Conservation (phyloP, 2,329 filamentous ascomycete species). For the Fusarium sulawesiense region DNA sequence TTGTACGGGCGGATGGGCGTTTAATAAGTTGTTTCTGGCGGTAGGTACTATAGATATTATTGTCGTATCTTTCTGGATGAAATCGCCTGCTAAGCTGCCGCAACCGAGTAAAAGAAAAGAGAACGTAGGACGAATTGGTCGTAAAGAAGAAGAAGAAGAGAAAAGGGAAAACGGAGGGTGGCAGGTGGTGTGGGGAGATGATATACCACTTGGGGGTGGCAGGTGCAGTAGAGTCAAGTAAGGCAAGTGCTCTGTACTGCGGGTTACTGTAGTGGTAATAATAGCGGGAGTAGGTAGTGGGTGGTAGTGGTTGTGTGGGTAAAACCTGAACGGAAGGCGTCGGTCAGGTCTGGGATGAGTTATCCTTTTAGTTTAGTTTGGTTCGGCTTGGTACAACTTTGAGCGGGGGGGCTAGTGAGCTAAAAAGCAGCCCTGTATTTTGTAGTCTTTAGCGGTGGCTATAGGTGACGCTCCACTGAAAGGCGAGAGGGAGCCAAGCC, state of each 20-base stretch:
- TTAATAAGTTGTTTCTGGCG: not conserved
- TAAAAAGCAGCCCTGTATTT: slow-evolving; percentile 38
- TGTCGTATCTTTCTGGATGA: slow-evolving; percentile 43
- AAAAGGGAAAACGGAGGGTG: slow-evolving; percentile 55
- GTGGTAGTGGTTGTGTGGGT: slow-evolving; percentile 18
- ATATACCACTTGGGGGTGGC: slow-evolving; percentile 36
- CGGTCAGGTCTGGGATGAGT: not conserved
- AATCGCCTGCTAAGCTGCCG: slow-evolving; percentile 70
- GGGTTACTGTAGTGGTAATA: not conserved
- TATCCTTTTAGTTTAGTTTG: slow-evolving; percentile 14
- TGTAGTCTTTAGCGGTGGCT: slow-evolving; percentile 32
- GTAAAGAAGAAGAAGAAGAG: slow-evolving; percentile 60
- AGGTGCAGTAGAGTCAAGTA: not conserved
- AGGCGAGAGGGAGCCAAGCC: slow-evolving; percentile 44
- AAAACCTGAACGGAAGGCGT: slow-evolving; percentile 13
- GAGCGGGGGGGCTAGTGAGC: slow-evolving; percentile 10
- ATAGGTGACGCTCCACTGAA: slow-evolving; percentile 34
- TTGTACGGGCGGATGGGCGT: slow-evolving; percentile 1
- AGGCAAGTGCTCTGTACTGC: slow-evolving; percentile 1
- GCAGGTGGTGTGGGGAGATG: slow-evolving; percentile 56
- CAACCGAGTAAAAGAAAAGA: slow-evolving; percentile 67
- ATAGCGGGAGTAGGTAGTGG: not conserved
- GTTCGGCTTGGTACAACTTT: not conserved
- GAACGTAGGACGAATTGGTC: slow-evolving; percentile 68
- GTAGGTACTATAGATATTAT: slow-evolving; percentile 26